Base-by-base conservation (phyloP, 768 basidiomycete genomes). In the Podaxis sp. region DNA sequence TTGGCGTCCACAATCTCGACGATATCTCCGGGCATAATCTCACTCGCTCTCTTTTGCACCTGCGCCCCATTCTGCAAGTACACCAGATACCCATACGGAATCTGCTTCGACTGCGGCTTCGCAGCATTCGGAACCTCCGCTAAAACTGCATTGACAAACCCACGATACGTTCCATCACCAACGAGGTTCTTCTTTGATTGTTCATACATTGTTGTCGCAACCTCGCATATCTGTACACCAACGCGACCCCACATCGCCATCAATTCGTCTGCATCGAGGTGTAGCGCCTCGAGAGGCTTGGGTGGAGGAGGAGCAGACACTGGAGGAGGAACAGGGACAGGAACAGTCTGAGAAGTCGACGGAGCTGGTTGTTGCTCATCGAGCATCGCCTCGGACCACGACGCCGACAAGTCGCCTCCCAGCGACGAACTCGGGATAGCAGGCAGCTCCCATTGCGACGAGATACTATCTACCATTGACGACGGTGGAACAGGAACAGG, bases 1-100 rank as follows among this genome's bases (percentile, higher is more conserved):
- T 81, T 87, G 50, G 91, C 92, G 61, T 94, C 91, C 55, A 80
- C 77, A 62, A 96, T 73, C 64, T 85, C 82, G 52, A 94, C 79
- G 9, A 97, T 75, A 73, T 97, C 95, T 2, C 95, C 95, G 0
- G 94, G 90, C 82, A 90, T 79, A 63, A 94, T 91, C 22, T 96
- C 94, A 67, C 88, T 89, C 36, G 81, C 77, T 54, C 92, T 81
- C 64, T 86, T 85, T 73, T 88, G 85, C 63, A 96, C 91, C 12
- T 85, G 75, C 0, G 69, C 67, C 0, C 82, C 90, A 33, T 79
- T 83, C 76, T 95, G 93, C 64, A 80, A 77, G 69, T 93, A 96
- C 33, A 95, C 79, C 7, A 90, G 75, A 70, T 92, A 85, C 0
- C 94, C 95, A 69, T 86, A 92, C 0, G 61, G 61, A n/a, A 62